Evolutionary conservation across 1,139 yeast species (phyloP).

Genomic region (Hansenula lynferdii): DNA sequence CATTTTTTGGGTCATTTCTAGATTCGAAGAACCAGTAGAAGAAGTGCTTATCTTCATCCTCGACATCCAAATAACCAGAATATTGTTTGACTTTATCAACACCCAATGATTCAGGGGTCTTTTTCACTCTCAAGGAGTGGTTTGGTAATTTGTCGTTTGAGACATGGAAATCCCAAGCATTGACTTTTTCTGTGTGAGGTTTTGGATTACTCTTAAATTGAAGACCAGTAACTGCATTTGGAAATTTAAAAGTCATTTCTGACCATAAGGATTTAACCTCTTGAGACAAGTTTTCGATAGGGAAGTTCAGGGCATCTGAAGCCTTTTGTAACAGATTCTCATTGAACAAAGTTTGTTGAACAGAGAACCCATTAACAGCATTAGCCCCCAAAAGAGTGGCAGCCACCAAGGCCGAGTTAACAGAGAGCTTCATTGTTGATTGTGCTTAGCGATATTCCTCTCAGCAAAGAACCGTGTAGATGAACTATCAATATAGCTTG

Average conservation of each 20-base stretch:
- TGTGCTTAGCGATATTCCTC: too few species aligned
- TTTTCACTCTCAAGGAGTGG: conserved; percentile 55
- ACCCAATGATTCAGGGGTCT: conserved; percentile 56
- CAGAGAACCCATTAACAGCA: conserved; percentile 23
- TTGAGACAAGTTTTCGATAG: conserved; percentile 37
- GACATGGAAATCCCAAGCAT: conserved; percentile 55
- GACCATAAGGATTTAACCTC: conserved; percentile 53
- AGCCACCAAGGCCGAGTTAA: conserved; percentile 6
- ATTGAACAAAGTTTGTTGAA: conserved; percentile 25
- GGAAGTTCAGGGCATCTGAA: conserved; percentile 30
- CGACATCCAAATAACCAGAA: conserved; percentile 84
- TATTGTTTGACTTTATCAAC: conserved; percentile 77
- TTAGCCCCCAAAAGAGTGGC: conserved; percentile 12
- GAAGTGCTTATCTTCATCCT: conserved; percentile 79
- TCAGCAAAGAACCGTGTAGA: too few species aligned
- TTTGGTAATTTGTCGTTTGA: conserved; percentile 38
- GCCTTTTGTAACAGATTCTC: conserved; percentile 29
- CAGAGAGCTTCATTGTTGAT: conserved; percentile 15
- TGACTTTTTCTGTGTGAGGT: conserved; percentile 32
- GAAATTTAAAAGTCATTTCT: conserved; percentile 55
- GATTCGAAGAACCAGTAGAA: conserved; percentile 88
- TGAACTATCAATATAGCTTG: too few species aligned
- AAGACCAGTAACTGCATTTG: conserved; percentile 44
- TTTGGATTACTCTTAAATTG: conserved; percentile 47
- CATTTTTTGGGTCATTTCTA: conserved; percentile 81